Conservation (phyloP, 306 rosid species). For the Mucuna pruriens region DNA sequence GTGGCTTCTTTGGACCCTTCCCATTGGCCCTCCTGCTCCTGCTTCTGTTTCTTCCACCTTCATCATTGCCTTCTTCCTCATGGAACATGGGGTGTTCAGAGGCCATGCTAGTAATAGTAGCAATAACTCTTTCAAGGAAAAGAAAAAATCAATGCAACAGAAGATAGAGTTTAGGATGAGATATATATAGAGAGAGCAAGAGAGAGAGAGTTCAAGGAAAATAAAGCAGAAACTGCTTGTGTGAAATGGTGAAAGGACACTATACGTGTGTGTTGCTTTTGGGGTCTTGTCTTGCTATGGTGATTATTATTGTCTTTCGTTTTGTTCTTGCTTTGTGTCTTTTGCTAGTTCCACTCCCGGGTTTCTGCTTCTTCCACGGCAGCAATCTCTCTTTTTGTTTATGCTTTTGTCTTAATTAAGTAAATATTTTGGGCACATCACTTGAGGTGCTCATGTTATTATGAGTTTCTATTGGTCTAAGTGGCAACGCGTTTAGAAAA, state of each 20-base stretch:
- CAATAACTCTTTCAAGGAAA: neutral
- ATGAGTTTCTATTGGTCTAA: slow-evolving; percentile 13
- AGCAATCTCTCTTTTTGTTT: neutral
- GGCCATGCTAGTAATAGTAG: slow-evolving; percentile 47
- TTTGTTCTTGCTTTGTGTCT: neutral
- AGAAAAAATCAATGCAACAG: slow-evolving; percentile 9
- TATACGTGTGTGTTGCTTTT: slow-evolving; percentile 29
- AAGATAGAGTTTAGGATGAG: neutral
- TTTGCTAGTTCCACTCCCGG: slow-evolving; percentile 10
- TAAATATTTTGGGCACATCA: slow-evolving; percentile 25
- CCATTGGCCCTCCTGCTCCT: slow-evolving; percentile 45
- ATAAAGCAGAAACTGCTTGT: slow-evolving; percentile 48
- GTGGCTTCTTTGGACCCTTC: slow-evolving; percentile 55
- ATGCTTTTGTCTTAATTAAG: slow-evolving; percentile 9
- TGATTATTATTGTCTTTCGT: too few species aligned
- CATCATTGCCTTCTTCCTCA: slow-evolving; percentile 21
- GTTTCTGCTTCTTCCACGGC: slow-evolving; percentile 8
- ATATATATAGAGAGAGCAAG: neutral
- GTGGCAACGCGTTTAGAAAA: slow-evolving; percentile 32
- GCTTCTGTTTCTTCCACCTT: slow-evolving; percentile 38
- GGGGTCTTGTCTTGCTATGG: slow-evolving; percentile 19
- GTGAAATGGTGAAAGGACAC: slow-evolving; percentile 49
- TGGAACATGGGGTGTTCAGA: slow-evolving; percentile 38
- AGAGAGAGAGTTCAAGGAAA: slow-evolving; percentile 39
- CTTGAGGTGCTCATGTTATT: neutral